phyloP scores from a whole-genome alignment of 768 basidiomycete genomes.

The Psilocybe cubensis region DNA sequence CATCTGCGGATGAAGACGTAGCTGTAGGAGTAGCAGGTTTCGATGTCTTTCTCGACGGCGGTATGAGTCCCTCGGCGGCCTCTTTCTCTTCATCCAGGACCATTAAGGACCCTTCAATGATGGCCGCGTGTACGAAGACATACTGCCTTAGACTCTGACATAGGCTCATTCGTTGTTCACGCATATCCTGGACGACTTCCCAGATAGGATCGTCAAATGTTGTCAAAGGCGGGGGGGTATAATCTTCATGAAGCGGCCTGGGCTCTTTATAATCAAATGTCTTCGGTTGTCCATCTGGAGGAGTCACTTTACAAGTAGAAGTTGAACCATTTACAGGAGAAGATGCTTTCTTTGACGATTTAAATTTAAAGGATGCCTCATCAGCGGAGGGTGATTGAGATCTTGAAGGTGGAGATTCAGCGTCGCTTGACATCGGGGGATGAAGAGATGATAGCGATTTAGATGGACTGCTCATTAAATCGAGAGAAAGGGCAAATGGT shows the following conservation, averaged over 20 bases:
- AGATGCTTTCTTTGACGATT: background rate
- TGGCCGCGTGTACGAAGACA: conserved; percentile 87
- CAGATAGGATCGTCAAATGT: conserved; percentile 77
- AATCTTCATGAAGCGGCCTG: conserved; percentile 54
- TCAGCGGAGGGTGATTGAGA: conserved; percentile 32
- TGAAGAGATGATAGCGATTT: conserved; percentile 12
- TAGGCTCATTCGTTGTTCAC: conserved; percentile 95
- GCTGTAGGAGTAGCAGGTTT: background rate
- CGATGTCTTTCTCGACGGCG: background rate
- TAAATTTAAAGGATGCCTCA: conserved; percentile 11
- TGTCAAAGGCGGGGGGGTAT: conserved; percentile 62
- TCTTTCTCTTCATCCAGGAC: conserved; percentile 74
- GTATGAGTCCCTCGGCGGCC: conserved; percentile 20
- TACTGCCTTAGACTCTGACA: conserved; percentile 96
- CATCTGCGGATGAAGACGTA: conserved; percentile 1
- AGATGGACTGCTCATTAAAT: conserved; percentile 6
- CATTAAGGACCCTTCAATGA: conserved; percentile 80
- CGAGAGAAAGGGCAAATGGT: conserved; percentile 2
- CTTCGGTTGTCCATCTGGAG: conserved; percentile 20
- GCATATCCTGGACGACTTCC: conserved; percentile 88
- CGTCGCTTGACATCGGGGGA: conserved; percentile 26
- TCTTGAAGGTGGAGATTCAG: conserved; percentile 27
- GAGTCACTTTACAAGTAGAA: background rate
- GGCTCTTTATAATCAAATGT: conserved; percentile 65
- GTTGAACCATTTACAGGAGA: background rate